Conservation (phyloP, 352 stramenopile species). For the Phytophthora capsici region DNA sequence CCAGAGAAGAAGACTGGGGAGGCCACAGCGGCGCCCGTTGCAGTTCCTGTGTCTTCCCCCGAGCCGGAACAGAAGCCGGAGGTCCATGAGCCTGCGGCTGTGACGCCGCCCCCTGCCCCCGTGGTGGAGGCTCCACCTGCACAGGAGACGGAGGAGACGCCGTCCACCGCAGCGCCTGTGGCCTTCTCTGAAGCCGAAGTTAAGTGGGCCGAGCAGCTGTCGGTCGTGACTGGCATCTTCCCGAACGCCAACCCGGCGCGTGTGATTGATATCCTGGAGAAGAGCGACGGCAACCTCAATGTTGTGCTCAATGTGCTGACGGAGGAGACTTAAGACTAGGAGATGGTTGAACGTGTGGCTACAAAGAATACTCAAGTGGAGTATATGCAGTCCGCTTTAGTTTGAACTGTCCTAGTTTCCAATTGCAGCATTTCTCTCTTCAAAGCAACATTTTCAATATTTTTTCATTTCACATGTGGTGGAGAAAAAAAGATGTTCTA, state of each 20-base stretch:
- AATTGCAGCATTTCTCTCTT: background rate
- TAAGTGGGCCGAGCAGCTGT: slow-evolving; percentile 77
- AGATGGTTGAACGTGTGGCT: slow-evolving; percentile 1
- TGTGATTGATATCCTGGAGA: slow-evolving; percentile 69
- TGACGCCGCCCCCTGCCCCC: slow-evolving; percentile 1
- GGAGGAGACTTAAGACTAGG: slow-evolving; percentile 52
- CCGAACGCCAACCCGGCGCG: slow-evolving; percentile 54
- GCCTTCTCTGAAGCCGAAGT: slow-evolving; percentile 69
- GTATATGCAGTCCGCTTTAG: background rate
- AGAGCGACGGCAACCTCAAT: slow-evolving; percentile 70
- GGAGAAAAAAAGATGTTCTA: background rate
- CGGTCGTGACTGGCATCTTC: slow-evolving; percentile 66
- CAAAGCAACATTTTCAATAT: slow-evolving; percentile 17
- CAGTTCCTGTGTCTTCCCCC: slow-evolving; percentile 1
- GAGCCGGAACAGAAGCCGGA: slow-evolving; percentile 26
- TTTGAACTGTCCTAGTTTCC: too few relatives aligned
- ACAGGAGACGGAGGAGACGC: slow-evolving; percentile 33
- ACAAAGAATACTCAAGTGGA: slow-evolving; percentile 1
- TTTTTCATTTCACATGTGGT: slow-evolving; percentile 19
- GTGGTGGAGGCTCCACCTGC: slow-evolving; percentile 23
- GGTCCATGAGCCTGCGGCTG: slow-evolving; percentile 3
- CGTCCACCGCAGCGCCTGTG: slow-evolving; percentile 32
- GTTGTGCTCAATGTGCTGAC: slow-evolving; percentile 82
- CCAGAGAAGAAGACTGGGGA: slow-evolving; percentile 57
- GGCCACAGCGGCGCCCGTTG: slow-evolving; percentile 10